Percentiles rank a stretch among this genome's conserved stretches.
Conservation (phyloP, 352 stramenopile species). For the Globisporangium perplexum region DNA sequence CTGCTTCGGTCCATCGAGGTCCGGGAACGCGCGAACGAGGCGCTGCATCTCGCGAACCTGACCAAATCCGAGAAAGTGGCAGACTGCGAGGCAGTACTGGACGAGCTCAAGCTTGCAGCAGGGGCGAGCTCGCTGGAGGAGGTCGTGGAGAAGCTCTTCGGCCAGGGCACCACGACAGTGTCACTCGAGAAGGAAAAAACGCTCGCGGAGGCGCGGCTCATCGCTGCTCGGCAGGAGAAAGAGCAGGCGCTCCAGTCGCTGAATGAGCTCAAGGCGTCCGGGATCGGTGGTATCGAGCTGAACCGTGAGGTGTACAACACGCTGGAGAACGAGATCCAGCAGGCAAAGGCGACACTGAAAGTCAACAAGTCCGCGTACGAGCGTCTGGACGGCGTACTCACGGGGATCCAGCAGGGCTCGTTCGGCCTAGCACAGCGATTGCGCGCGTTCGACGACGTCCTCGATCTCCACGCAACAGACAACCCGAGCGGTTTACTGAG, state of each 20-base stretch:
- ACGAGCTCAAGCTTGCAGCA: constrained; percentile 61
- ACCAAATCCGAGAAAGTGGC: constrained; percentile 63
- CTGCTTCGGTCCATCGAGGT: constrained; percentile 58
- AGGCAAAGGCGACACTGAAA: constrained; percentile 64
- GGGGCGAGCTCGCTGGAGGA: constrained; percentile 43
- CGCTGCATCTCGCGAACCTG: constrained; percentile 54
- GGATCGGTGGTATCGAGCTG: constrained; percentile 68
- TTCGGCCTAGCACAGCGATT: constrained; percentile 61
- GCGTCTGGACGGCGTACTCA: constrained; percentile 68
- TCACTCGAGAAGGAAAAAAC: constrained; percentile 78
- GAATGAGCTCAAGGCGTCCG: constrained; percentile 78
- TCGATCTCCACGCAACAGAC: constrained; percentile 22
- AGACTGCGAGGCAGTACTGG: constrained; percentile 61
- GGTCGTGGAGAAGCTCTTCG: constrained; percentile 69
- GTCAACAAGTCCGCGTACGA: constrained; percentile 76
- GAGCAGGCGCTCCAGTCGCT: constrained; percentile 49
- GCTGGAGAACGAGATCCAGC: constrained; percentile 69
- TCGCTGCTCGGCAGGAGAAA: constrained; percentile 53
- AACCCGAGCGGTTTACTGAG: constrained; percentile 1
- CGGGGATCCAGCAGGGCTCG: constrained; percentile 65
- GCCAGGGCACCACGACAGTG: constrained; percentile 41
- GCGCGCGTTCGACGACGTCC: constrained; percentile 63
- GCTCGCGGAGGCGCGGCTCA: constrained; percentile 46
- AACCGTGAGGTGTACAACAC: constrained; percentile 81
- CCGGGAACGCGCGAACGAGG: constrained; percentile 57